Base-by-base conservation (phyloP, 2,329 filamentous ascomycete genomes). In the Microdochium nivale region DNA sequence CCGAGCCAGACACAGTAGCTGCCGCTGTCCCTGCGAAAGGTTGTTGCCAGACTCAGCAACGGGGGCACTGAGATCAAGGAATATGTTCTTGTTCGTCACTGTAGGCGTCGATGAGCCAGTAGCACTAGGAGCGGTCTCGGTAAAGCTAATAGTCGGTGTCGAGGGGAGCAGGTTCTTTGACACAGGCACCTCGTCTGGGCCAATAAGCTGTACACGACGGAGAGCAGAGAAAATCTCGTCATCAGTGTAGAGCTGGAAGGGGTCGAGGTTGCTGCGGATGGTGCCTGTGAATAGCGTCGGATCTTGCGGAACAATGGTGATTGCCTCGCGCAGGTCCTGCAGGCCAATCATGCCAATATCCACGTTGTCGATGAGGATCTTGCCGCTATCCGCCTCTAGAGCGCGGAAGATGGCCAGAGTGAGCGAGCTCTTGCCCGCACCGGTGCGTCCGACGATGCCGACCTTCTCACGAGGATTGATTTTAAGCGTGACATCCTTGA, bases 221-320 rank as follows among this genome's bases (percentile, higher is more conserved):
- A 99, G 80, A 0, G 89, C 88, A 2, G 82, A 84, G 66, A 95
- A 96, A 47, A 99, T 88, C 59, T 96, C 82, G 55, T 94, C 89
- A 61, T 99, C 90, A 0, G 86, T 90, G 69, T 95, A 96, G 35
- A 88, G 72, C 16, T 83, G 79, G 68, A 99, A 99, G 0, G 94
- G 94, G 66, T 99, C 94, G 23, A 99, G 78, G 65, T 99, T 99
- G 66, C 77, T 90, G 56, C 92, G 83, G 56, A 97, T 87, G 0
- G 91, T 96, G 57, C 92, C 92, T 14, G 85, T 91, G 70, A 97
- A 97, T 1, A 97, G 77, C 0, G 92, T 97, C 51, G 89, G 94
- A 65, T 99, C 94, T 72, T 99, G 94, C 25, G 94, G 94, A 52
- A 99, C 94, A 69, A 99, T 97, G 0, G 95, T 96, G 61, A 99